These are phyloP conservation scores for Biancaea sappan DNA, from an alignment of 306 rosid species.

Conservation along the genomic window DNA sequence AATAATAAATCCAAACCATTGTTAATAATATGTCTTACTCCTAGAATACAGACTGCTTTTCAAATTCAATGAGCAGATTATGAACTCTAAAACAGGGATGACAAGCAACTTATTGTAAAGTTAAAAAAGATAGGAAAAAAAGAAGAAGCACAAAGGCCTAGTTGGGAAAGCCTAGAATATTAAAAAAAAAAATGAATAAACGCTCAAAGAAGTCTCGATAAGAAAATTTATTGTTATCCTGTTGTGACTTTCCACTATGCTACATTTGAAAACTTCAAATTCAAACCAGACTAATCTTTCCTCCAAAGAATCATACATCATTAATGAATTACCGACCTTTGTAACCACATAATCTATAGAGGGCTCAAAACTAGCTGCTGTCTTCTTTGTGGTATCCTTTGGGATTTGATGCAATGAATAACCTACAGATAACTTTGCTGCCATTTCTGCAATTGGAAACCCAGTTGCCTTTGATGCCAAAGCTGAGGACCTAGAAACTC, in stretches of 20 bases:
- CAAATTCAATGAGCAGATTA: neutral
- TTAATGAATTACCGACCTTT: constrained; percentile 56
- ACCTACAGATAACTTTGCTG: constrained; percentile 83
- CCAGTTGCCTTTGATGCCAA: constrained; percentile 91
- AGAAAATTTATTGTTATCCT: too few species aligned
- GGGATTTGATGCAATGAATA: constrained; percentile 88
- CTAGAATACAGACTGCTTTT: constrained; percentile 13
- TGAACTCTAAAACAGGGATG: too few species aligned
- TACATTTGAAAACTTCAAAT: too few species aligned
- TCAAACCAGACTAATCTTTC: too few species aligned
- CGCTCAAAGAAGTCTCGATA: neutral
- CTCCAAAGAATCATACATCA: neutral
- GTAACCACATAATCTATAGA: constrained; percentile 96
- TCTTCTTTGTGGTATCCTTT: constrained; percentile 84
- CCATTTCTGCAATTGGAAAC: constrained; percentile 92
- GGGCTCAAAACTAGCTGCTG: constrained; percentile 95
- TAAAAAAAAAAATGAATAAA: neutral
- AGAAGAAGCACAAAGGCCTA: neutral
- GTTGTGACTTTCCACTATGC: too few species aligned
- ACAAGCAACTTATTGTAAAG: too few species aligned
- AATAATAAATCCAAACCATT: too few species aligned
- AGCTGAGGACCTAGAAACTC: constrained; percentile 93
- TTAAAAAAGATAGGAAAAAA: neutral
- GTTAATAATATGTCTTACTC: constrained; percentile 14
- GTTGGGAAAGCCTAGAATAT: neutral